phyloP scores from a whole-genome alignment of 2,329 filamentous ascomycete genomes.

The Alternaria arborescens region DNA sequence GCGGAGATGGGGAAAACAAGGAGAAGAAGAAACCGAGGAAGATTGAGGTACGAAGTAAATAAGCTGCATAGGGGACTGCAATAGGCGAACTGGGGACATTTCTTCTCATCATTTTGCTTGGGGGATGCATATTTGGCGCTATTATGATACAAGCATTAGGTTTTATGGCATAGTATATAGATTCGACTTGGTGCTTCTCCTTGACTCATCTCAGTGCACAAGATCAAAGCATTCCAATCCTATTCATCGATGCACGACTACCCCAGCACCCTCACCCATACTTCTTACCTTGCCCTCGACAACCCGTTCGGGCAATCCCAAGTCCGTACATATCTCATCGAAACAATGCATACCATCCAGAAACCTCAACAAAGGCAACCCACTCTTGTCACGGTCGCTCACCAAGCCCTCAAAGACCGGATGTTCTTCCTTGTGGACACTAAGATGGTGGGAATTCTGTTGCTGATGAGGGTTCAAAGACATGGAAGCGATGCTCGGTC shows the following conservation, averaged over 20 bases:
- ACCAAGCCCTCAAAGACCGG: slow-evolving; percentile 23
- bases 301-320: slow-evolving; percentile 73
- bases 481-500: slow-evolving; percentile 29
- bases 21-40: slow-evolving; percentile 38
- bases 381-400: slow-evolving; percentile 28
- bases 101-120: not conserved
- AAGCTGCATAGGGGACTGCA: not conserved
- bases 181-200: not conserved
- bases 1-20: slow-evolving; percentile 9
- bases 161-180: not conserved
- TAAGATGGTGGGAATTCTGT: slow-evolving; percentile 11
- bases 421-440: slow-evolving; percentile 20
- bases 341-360: slow-evolving; percentile 79
- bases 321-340: slow-evolving; percentile 83
- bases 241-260: slow-evolving; percentile 38
- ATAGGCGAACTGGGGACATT: not conserved
- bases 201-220: not conserved
- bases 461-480: slow-evolving; percentile 7
- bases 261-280: slow-evolving; percentile 43
- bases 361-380: slow-evolving; percentile 67
- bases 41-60: slow-evolving; percentile 35
- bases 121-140: not conserved
- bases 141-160: not conserved
- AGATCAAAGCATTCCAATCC: not conserved
- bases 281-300: slow-evolving; percentile 72